Evolutionary conservation across 345 rosid species (phyloP), one percentile per base, ranked within the genome.

Genomic region (Adansonia digitata): DNA sequence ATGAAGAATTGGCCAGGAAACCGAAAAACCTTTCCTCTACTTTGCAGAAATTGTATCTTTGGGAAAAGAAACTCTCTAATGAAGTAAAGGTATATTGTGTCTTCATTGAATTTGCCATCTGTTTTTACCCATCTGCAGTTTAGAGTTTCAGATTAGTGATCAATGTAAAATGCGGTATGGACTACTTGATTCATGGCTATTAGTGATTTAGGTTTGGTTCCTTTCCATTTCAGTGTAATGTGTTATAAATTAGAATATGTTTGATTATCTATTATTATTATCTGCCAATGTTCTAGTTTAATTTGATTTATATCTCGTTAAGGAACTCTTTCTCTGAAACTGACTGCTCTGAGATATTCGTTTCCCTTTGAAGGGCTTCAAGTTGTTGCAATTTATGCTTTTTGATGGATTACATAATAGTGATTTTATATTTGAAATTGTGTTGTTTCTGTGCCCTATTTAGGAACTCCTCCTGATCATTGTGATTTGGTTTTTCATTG

Each of bases 41-140:
- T 27, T 82, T 96, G 83, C 97, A 86, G 42, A 96, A 92, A 79
- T 86, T 96, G 10, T 74, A 81, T 81, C 91, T 93, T 34, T 96
- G 97, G 99, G 99, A 96, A 91, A 96, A 92, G 94, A 96, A 96
- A 77, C 89, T 96, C 67, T 89, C 81, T 68, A 80, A 83, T 24
- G 98, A 96, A 85, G 99, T 93, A 8, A 96, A 96, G 97, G 99
- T 93, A 87, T 68, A 74, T n/a, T 78, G 12, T 56, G n/a, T 39
- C 18, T 69, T 68, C 0, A 26, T 63, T n/a, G 18, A 48, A n/a
- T 24, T 63, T 72, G 65, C 22, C 56, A 7, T 8, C 66, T 37
- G 35, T 26, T 55, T 72, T 12, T 71, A 27, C 35, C 51, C 34
- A 40, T 67, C 18, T 43, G 51, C 12, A 11, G 20, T 26, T 12